Evolutionary conservation across 2,329 filamentous ascomycete genomes (phyloP), one percentile per base, ranked within the genome.

Genomic region (Aspergillus udagawae): DNA sequence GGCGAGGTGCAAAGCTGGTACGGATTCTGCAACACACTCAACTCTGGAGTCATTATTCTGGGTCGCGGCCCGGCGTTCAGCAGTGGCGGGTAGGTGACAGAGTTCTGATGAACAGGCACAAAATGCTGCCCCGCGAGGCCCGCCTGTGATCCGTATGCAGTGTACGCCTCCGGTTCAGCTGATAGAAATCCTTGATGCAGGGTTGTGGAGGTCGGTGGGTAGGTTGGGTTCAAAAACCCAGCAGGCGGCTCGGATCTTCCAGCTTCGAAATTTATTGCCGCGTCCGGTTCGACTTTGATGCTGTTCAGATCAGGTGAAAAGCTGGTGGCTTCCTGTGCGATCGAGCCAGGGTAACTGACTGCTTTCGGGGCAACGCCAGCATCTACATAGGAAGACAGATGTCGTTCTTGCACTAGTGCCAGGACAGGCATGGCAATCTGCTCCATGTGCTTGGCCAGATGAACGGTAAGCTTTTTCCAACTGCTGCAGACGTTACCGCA

Each of bases 381-480:
- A 55, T 52, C 57, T 20, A 52, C 41, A 45, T 53, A 55, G 45
- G 58, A 51, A 17, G 71, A 69, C 48, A 78, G 67, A 44, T 74
- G 70, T 58, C 74, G 70, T 57, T 79, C 75, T 53, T 73, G 73
- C 44, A 79, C 77, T 48, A 82, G 68, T 51, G 74, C 70, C 55
- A 96, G 79, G 32, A 96, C 84, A 0, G 92, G 92, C 68, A 96
- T 83, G 66, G 90, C 90, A 68, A 96, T 89, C 63, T 91, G 86
- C 73, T 96, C 91, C 91, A 97, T 94, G 72, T 97, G 92, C 73
- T 93, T 93, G 51, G 91, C 91, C 70, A 96, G 76, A 74, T 96
- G 92, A n/a, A 94, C 91, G 0, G 90, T 95, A 59, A 96, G 78
- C 76, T 95, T 95, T 81, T 96, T 96, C 91, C 91, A 96, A 42